Conservation (phyloP, 495 filamentous ascomycete species). For the Neurospora cerealis region DNA sequence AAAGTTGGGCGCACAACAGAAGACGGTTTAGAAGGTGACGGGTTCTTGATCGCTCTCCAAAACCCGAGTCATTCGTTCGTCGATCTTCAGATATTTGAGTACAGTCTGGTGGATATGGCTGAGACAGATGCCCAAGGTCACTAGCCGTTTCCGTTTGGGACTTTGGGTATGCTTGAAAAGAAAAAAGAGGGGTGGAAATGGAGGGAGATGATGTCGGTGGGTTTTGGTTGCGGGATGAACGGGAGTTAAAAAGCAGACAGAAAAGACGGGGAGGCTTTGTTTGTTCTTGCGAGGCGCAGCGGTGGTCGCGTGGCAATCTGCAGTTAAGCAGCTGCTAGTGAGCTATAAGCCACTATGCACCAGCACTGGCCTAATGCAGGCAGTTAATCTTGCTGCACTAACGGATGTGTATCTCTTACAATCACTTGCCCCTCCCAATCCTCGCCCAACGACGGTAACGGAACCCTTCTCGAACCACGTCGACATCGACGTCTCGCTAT, state of each 20-base stretch:
- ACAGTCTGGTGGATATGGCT: not conserved
- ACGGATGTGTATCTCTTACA: not conserved
- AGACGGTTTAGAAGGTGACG: not conserved
- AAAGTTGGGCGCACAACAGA: not conserved
- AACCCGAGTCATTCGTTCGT: not conserved
- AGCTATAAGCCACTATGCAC: not conserved
- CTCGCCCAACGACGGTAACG: not conserved
- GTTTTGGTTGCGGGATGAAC: not conserved
- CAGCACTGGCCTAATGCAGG: not conserved
- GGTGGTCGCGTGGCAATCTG: not conserved
- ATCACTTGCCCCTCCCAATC: not conserved
- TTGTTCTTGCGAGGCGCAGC: not conserved
- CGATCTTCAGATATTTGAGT: not conserved
- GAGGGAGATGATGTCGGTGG: not conserved
- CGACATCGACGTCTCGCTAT: not conserved
- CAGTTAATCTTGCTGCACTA: not conserved
- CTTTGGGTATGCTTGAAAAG: not conserved
- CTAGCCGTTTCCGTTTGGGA: not conserved
- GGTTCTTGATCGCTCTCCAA: not conserved
- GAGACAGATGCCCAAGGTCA: not conserved
- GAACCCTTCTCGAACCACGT: not conserved
- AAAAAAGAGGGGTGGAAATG: not conserved
- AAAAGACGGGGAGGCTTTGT: not conserved
- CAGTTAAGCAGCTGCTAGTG: not conserved
- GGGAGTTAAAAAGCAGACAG: not conserved